Evolutionary conservation across 257 asterid species (phyloP), one percentile per base, ranked within the genome.

Genomic region (Ehretia macrophylla): DNA sequence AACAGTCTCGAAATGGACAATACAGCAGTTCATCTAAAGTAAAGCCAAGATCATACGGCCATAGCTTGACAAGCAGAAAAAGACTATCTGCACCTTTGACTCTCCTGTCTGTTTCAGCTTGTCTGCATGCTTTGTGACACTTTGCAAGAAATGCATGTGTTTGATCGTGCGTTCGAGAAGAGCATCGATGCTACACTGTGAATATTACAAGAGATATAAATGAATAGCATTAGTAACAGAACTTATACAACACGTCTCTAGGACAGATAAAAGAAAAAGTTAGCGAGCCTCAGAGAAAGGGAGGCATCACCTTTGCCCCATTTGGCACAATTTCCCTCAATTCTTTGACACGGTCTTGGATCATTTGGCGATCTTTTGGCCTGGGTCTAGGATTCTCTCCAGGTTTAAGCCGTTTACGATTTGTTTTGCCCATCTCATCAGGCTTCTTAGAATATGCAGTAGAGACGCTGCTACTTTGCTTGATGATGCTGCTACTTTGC

Each of bases 351-450:
- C 97, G 95, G 45, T 92, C 99, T 83, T 92, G 97, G 66, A 92
- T 86, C 99, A 92, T 84, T 71, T 92, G 97, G 8, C 99, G 89
- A 77, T 92, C 99, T 74, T 92, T 88, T 1, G 99, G 97, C 66
- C 99, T 79, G 14, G 97, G 99, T 50, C 88, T 77, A 46, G 96
- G 96, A 69, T 80, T 92, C 68, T 91, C 98, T 32, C 98, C 95
- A 0, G 95, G 95, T 73, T 85, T 91, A 48, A 84, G 87, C 84
- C 95, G 78, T 75, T 84, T 88, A 22, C 97, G 97, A 65, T 63
- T 84, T 20, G 86, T 52, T 76, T 81, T 84, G 60, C 83, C 59
- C 17, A 60, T 51, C 62, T 88, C 96, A 9, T 83, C 92, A 14
- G 80, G 56, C 60, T 81, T 85, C 80, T 77, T 89, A 18, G 95